These are phyloP conservation scores for Ogataea chonburiensis DNA, from an alignment of 805 yeast genomes.

Conservation along the genomic window DNA sequence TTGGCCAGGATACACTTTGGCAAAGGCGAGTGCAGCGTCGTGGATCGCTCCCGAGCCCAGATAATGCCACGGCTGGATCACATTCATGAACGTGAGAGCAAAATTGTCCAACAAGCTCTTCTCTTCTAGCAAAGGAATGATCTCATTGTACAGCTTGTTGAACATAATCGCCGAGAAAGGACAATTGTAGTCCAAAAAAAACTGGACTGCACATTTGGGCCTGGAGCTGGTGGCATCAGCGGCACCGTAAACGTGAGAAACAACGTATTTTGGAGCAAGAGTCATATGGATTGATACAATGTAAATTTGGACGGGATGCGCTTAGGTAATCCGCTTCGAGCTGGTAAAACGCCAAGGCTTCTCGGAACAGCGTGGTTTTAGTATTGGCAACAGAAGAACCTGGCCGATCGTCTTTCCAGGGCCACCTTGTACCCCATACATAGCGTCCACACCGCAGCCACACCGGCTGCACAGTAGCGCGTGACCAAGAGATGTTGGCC, in stretches of 20 bases:
- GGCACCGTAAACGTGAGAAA: constrained; percentile 24
- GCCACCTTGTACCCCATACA: too few species aligned
- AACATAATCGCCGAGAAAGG: constrained; percentile 69
- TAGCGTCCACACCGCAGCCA: too few species aligned
- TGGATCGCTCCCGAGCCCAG: constrained; percentile 57
- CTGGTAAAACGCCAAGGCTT: too few species aligned
- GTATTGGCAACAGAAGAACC: too few species aligned
- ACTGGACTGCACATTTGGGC: constrained; percentile 45
- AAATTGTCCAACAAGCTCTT: constrained; percentile 46
- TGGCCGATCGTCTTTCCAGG: too few species aligned
- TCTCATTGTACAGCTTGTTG: constrained; percentile 48
- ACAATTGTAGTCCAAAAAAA: constrained; percentile 76
- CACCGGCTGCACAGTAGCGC: too few species aligned
- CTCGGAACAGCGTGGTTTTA: too few species aligned
- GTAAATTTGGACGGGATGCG: too few species aligned
- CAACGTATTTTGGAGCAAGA: constrained; percentile 23
- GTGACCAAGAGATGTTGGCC: too few species aligned
- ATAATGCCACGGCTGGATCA: constrained; percentile 92
- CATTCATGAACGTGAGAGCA: constrained; percentile 65
- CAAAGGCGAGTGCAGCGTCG: constrained; percentile 72
- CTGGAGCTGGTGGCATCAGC: not conserved
- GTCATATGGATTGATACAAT: constrained; percentile 26
- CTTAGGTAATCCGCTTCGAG: too few species aligned
- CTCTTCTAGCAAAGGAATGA: constrained; percentile 51
- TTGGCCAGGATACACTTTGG: constrained; percentile 49